phyloP scores from a whole-genome alignment of 202 grass and related monocot species.

The Cymbopogon flexuosus region DNA sequence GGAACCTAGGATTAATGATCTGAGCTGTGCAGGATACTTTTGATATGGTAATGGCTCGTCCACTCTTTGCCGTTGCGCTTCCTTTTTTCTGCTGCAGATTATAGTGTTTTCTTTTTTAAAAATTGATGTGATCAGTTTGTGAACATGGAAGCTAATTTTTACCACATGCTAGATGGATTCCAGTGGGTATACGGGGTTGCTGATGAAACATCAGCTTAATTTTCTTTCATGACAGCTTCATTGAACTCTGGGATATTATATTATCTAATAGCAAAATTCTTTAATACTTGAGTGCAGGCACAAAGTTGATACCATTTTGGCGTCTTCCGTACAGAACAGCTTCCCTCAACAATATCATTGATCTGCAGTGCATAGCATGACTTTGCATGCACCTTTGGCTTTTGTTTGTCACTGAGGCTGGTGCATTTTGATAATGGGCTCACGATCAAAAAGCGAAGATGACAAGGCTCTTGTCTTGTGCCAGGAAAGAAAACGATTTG shows the following conservation, averaged over 20 bases:
- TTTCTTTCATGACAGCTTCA: constrained; percentile 16
- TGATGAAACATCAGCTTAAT: not conserved
- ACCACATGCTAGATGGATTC: not conserved
- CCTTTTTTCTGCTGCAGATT: not conserved
- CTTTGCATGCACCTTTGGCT: not conserved
- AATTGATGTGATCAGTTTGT: not conserved
- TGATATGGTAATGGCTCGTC: not conserved
- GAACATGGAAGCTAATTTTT: not conserved
- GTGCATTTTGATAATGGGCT: constrained; percentile 47
- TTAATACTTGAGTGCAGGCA: constrained; percentile 25
- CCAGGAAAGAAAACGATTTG: constrained; percentile 79
- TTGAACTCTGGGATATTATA: not conserved
- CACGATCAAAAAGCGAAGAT: constrained; percentile 61
- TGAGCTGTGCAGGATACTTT: constrained; percentile 16
- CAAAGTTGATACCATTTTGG: not conserved
- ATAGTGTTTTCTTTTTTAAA: not conserved
- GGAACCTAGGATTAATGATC: not conserved
- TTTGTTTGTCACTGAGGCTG: constrained; percentile 23
- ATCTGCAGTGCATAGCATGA: constrained; percentile 24
- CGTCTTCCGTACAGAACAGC: not conserved
- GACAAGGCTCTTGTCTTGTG: constrained; percentile 83
- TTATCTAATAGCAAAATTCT: constrained; percentile 30
- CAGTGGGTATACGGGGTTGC: not conserved
- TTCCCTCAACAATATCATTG: not conserved
- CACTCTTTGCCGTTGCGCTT: not conserved